Base-by-base conservation (phyloP, 176 grass and related monocot genomes). In the Saccharum spontaneum region DNA sequence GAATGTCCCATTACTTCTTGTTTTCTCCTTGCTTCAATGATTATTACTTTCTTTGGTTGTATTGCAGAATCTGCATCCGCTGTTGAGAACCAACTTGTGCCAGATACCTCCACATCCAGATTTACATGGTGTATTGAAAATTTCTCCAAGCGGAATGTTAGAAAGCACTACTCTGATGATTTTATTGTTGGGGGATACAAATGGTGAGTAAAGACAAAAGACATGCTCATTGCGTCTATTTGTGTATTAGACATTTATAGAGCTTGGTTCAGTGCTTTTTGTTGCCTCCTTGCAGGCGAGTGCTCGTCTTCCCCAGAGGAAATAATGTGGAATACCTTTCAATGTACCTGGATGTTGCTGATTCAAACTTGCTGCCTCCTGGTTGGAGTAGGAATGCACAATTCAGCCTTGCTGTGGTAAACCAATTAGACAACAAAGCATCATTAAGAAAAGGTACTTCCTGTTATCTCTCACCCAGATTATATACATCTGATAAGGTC, bases 321-420 rank as follows among this genome's bases (percentile, higher is more conserved):
- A 94, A 94, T 54, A 84, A 90, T 69, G 85, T 84, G 59, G 76
- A 90, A 18, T 30, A 57, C 38, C 86, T 94, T 82, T 94, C 93
- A 14, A 88, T 94, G 87, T 94, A 94, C 66, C 79, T 94, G 31
- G 90, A 92, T 88, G 85, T 88, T 78, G 93, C 90, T 88, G 93
- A 94, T 81, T 72, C 90, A 26, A 30, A 49, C 61, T 23, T 39
- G 34, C 69, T 90, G 75, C 87, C 90, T 77, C 64, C 48, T 86
- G 93, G 93, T 16, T 94, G 93, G 93, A 88, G 45, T 83, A 86
- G 90, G 80, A 80, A 62, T 90, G 90, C 93, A 85, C 87, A 90
- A 73, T 94, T 94, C 83, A 87, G 82, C 55, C 90, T 94, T 63
- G 90, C 90, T 38, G 81, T 94, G 63, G 78, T 92, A 59, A 94